Evolutionary conservation across 495 filamentous ascomycete genomes (phyloP), one percentile per base, ranked within the genome.

Genomic region (Lophiostoma macrostomum): DNA sequence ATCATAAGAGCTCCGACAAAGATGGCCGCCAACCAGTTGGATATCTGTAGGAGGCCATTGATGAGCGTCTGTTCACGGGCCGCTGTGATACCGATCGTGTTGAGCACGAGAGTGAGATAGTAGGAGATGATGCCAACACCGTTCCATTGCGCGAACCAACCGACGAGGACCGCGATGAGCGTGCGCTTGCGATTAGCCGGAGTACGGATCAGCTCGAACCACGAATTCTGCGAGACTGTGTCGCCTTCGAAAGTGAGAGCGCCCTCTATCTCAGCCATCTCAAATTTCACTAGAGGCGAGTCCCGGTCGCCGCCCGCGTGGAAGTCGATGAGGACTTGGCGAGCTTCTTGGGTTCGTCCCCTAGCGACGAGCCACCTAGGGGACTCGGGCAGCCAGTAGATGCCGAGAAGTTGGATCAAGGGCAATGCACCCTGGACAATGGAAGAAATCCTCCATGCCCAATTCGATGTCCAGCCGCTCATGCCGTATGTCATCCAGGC

Each of bases 271-370:
- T 63, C 59, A 5, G 30, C 27, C 13, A 55, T 42, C 31, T 63
- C 59, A 20, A 45, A 16, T 7, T 40, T 27, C 34, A 60, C 57
- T 19, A 63, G 22, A 23, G 32, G 38, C 10, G 52, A 11, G 27
- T 45, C 10, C n/a, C 24, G 24, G 42, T 54, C 24, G 20, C 54
- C 50, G 20, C 54, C 39, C 4, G 23, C 54, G 40, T 58, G 54
- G 41, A 24, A 50, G 13, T 43, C 10, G 16, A 75, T 75, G 0
- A 83, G 72, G 50, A 80, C 77, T 0, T 53, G n/a, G 25, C 81
- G 74, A 5, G 84, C 83, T 64, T 84, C 64, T 5, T 86, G 82
- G 54, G 76, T 70, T 50, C 76, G 75, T 65, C 83, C 82, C 54
- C 82, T 80, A 49, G 76, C 73, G 56, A 87, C 80, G 19, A 37